A percentile compares a stretch with the other conserved stretches of the same genome.
phyloP scores from a whole-genome alignment of 345 rosid species.

The Litchi chinensis region DNA sequence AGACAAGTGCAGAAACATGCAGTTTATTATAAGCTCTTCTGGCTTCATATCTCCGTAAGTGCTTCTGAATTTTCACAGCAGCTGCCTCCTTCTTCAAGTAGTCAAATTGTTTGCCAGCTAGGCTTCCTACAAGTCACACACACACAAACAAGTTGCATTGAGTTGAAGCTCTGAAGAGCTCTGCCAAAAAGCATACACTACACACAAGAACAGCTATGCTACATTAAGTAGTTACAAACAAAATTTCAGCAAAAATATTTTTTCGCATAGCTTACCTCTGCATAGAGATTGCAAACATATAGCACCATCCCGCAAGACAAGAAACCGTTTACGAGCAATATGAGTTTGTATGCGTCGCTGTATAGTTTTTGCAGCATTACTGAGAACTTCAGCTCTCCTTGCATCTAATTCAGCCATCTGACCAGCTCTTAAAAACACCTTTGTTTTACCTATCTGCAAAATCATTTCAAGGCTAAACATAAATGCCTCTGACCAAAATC shows the following conservation, averaged over 20 bases:
- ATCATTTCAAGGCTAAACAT: constrained; percentile 24
- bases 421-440: constrained; percentile 94
- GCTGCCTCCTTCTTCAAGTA: constrained; percentile 57
- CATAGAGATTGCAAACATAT: constrained; percentile 60
- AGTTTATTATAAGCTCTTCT: constrained; percentile 56
- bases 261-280: constrained; percentile 54
- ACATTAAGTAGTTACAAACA: neutral
- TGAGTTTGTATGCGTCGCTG: constrained; percentile 79
- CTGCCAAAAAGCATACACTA: neutral
- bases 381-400: constrained; percentile 78
- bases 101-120: constrained; percentile 56
- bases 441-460: constrained; percentile 90
- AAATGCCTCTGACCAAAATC: neutral
- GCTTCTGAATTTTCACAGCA: constrained; percentile 75
- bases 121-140: constrained; percentile 48
- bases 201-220: neutral
- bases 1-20: constrained; percentile 46
- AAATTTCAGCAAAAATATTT: neutral
- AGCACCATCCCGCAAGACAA: constrained; percentile 65
- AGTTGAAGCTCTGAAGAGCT: neutral
- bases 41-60: constrained; percentile 47
- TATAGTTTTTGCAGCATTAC: constrained; percentile 76
- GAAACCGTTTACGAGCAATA: constrained; percentile 65
- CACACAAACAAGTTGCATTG: constrained; percentile 3
- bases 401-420: constrained; percentile 99